phyloP scores from a whole-genome alignment of 768 basidiomycete species.

The Russula virescens region DNA sequence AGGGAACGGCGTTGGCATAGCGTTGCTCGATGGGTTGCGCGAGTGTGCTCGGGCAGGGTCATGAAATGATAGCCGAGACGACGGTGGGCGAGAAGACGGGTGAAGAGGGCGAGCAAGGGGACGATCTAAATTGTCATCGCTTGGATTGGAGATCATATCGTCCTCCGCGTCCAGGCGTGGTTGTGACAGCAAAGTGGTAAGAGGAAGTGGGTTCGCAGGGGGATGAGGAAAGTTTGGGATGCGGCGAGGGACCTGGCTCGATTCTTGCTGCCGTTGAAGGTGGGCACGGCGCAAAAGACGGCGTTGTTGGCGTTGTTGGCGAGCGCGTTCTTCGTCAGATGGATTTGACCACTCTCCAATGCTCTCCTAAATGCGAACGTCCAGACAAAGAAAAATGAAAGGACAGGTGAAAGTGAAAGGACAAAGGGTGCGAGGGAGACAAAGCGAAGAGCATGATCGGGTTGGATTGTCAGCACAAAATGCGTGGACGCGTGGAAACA shows the following conservation, averaged over 20 bases:
- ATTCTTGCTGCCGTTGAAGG: conserved; percentile 33
- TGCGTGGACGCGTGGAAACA: conserved; percentile 17
- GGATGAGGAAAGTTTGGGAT: conserved; percentile 78
- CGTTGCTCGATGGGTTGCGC: conserved; percentile 31
- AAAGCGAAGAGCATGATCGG: conserved; percentile 2
- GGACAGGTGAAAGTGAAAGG: conserved; percentile 10
- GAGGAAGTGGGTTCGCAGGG: conserved; percentile 45
- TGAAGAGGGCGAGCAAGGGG: conserved; percentile 6
- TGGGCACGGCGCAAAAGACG: conserved; percentile 48
- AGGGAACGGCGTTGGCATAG: conserved; percentile 15
- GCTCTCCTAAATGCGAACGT: conserved; percentile 42
- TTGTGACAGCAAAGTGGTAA: conserved; percentile 30
- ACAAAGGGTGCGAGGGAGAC: background rate
- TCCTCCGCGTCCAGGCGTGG: conserved; percentile 37
- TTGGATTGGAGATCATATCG: conserved; percentile 82
- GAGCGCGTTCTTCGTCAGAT: conserved; percentile 81
- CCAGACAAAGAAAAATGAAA: conserved; percentile 10
- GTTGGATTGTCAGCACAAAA: conserved; percentile 1
- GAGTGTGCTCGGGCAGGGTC: conserved; percentile 66
- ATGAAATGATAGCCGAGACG: conserved; percentile 53
- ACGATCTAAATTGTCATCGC: conserved; percentile 53
- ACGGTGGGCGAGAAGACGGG: conserved; percentile 33
- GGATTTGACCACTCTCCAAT: conserved; percentile 89
- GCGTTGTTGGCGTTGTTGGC: conserved; percentile 58
- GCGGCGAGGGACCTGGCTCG: conserved; percentile 58